Percentiles rank a stretch among this genome's conserved stretches.
These are phyloP conservation scores for Candida easanensis DNA, from an alignment of 805 yeast species.

Conservation along the genomic window DNA sequence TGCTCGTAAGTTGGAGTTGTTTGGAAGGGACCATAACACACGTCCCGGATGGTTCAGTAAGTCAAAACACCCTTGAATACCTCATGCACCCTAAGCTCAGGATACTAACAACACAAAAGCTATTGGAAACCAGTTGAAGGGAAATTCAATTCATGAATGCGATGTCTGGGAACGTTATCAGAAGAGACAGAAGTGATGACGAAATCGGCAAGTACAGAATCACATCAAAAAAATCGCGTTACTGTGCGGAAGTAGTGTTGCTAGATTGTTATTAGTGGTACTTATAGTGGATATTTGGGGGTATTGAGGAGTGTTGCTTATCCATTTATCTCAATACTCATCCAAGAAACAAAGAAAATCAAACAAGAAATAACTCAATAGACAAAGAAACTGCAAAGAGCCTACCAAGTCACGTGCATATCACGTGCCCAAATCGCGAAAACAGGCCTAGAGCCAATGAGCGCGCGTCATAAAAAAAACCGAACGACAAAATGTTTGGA, in stretches of 20 bases:
- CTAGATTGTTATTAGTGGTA: too few species aligned
- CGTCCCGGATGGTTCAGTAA: conserved; percentile 82
- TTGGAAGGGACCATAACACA: conserved; percentile 83
- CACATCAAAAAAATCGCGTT: conserved; percentile 4
- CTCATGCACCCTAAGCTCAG: neutral
- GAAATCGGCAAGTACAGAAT: conserved; percentile 4
- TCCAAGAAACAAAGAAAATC: too few species aligned
- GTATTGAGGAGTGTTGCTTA: too few species aligned
- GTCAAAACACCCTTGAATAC: neutral
- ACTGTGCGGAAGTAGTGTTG: neutral
- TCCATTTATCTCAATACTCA: too few species aligned
- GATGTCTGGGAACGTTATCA: conserved; percentile 40
- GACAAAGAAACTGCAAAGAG: too few species aligned
- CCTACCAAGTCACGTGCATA: too few species aligned
- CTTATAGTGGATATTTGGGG: too few species aligned
- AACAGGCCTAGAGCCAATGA: conserved; percentile 8
- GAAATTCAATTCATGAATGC: conserved; percentile 53
- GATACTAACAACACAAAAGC: conserved; percentile 28
- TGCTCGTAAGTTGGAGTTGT: conserved; percentile 80
- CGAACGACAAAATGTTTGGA: conserved; percentile 12
- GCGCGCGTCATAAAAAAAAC: conserved; percentile 15
- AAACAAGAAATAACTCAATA: too few species aligned
- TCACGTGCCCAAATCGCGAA: too few species aligned
- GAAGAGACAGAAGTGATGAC: neutral
- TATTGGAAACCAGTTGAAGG: conserved; percentile 74